These are phyloP conservation scores for Canariomyces notabilis DNA, from an alignment of 2,329 filamentous ascomycete species.

Conservation along the genomic window DNA sequence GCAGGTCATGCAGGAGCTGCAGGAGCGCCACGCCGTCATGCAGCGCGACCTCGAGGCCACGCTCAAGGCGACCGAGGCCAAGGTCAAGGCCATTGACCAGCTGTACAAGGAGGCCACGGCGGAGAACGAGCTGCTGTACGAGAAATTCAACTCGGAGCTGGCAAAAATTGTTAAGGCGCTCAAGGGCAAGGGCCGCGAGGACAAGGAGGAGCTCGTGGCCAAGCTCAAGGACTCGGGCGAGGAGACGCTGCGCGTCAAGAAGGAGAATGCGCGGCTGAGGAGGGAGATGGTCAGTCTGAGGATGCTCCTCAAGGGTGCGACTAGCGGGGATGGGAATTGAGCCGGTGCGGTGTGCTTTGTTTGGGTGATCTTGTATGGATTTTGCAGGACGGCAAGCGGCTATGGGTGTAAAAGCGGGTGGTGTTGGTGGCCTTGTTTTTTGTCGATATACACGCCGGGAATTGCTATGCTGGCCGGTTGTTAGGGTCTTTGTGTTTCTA, in stretches of 20 bases:
- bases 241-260: constrained; percentile 70
- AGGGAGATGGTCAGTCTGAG: constrained; percentile 72
- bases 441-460: neutral
- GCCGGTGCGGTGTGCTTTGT: neutral
- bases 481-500: neutral
- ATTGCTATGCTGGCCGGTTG: no score
- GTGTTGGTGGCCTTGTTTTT: neutral
- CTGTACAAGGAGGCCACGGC: constrained; percentile 81
- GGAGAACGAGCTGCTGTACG: constrained; percentile 90
- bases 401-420: neutral
- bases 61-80: constrained; percentile 68
- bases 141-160: constrained; percentile 87
- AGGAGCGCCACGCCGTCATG: constrained; percentile 56
- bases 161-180: constrained; percentile 75
- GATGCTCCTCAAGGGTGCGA: constrained; percentile 46
- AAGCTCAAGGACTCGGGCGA: constrained; percentile 70
- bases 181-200: constrained; percentile 66
- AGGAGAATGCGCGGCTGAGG: constrained; percentile 79
- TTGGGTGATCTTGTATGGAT: neutral
- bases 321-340: constrained; percentile 4
- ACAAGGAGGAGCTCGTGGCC: constrained; percentile 70
- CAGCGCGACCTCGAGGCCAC: constrained; percentile 67
- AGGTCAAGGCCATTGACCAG: constrained; percentile 78
- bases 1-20: constrained; percentile 52
- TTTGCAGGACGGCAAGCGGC: neutral